Conservation (phyloP, 805 yeast species). For the Saccharomyces mikatae region DNA sequence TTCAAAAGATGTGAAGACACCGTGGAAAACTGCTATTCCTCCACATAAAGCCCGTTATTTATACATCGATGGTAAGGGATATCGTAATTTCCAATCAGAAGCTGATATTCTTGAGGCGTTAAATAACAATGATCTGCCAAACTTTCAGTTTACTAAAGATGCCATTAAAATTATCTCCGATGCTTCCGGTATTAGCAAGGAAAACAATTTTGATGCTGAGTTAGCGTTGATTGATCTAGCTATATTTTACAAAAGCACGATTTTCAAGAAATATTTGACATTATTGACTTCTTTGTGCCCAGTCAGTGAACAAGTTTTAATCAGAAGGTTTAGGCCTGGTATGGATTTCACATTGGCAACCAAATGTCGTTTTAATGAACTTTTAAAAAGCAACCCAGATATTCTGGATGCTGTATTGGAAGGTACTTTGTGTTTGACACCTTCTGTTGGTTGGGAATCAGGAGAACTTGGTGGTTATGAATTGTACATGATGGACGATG, state of each 20-base stretch:
- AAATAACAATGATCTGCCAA: conserved; percentile 46
- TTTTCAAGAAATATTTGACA: conserved; percentile 64
- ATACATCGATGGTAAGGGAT: conserved; percentile 63
- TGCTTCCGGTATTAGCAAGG: conserved; percentile 15
- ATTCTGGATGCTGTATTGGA: conserved; percentile 50
- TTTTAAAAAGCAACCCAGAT: conserved; percentile 27
- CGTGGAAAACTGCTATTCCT: conserved; percentile 90
- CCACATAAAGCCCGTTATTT: conserved; percentile 86
- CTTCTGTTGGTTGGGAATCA: conserved; percentile 70
- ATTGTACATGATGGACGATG: conserved; percentile 66
- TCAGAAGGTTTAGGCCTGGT: conserved; percentile 91
- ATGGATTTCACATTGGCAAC: conserved; percentile 90
- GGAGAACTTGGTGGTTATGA: conserved; percentile 96
- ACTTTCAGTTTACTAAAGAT: conserved; percentile 36
- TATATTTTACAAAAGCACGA: conserved; percentile 47
- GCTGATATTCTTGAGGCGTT: conserved; percentile 25
- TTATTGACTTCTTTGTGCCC: conserved; percentile 54
- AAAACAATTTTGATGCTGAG: conserved; percentile 24
- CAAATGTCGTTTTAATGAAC: conserved; percentile 34
- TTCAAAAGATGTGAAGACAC: conserved; percentile 47
- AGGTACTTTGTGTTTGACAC: conserved; percentile 76
- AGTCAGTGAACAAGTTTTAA: conserved; percentile 56
- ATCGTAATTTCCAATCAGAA: conserved; percentile 24
- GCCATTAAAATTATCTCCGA: conserved; percentile 5
- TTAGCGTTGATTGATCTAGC: conserved; percentile 44